Conservation (phyloP, 352 stramenopile genomes). For the Saprolegnia parasitica region DNA sequence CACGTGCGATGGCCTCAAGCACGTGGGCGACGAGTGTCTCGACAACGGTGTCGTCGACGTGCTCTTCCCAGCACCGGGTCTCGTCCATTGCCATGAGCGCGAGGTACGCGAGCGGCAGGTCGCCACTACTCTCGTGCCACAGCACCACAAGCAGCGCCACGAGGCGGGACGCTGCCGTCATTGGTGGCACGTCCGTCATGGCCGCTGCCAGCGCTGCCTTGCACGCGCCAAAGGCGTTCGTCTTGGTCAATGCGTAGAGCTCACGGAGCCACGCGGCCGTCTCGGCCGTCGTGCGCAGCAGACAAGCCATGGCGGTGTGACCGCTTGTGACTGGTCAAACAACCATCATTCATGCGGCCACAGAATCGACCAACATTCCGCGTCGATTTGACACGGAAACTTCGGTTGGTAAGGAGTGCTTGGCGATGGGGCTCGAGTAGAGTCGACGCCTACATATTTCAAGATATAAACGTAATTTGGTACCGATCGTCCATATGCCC, state of each 20-base stretch:
- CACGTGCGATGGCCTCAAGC: neutral
- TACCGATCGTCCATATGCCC: too few relatives aligned
- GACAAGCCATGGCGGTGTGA: neutral
- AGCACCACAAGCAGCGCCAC: neutral
- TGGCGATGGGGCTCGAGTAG: too few relatives aligned
- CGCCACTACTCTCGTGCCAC: neutral
- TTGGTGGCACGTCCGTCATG: neutral
- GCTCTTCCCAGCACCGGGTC: neutral
- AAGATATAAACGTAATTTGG: too few relatives aligned
- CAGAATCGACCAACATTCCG: slow-evolving; percentile 3
- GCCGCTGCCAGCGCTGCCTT: neutral
- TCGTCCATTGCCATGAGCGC: slow-evolving; percentile 14
- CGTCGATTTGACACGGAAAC: neutral
- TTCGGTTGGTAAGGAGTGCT: neutral
- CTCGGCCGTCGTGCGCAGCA: neutral
- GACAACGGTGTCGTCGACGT: neutral
- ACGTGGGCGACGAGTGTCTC: neutral
- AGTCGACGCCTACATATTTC: too few relatives aligned
- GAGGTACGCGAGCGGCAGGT: neutral
- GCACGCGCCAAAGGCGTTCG: slow-evolving; percentile 13
- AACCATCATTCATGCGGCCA: neutral
- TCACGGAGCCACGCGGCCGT: neutral
- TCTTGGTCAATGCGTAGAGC: neutral
- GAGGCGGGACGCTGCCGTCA: neutral
- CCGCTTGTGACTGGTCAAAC: neutral